Conservation (phyloP, 495 filamentous ascomycete species). For the Ascodesmis nigricans region DNA sequence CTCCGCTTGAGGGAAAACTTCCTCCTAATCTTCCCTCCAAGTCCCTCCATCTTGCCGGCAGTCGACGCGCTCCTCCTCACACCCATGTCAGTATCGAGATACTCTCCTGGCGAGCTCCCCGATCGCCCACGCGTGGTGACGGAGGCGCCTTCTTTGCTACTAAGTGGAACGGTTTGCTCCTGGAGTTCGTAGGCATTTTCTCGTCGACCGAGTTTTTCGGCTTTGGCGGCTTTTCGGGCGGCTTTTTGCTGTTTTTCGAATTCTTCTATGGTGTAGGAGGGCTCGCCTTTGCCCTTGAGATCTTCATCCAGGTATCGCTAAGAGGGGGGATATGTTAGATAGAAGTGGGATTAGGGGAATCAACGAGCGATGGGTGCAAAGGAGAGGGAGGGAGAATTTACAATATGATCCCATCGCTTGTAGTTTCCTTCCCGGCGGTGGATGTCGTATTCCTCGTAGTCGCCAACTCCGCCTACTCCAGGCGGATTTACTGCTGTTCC, state of each 20-base stretch:
- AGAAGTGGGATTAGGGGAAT: background rate
- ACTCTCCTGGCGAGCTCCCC: too few species aligned
- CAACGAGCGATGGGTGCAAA: background rate
- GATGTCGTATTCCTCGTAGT: constrained; percentile 71
- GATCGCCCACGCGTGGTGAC: too few species aligned
- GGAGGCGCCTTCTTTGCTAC: too few species aligned
- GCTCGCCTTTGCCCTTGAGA: constrained; percentile 62
- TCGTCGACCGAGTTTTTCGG: constrained; percentile 4
- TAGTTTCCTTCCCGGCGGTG: constrained; percentile 57
- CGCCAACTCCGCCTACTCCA: constrained; percentile 39
- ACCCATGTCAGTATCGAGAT: background rate
- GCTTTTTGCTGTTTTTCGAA: constrained; percentile 33
- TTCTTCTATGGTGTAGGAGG: constrained; percentile 44
- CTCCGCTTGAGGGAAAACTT: constrained; percentile 7
- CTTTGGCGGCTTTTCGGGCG: constrained; percentile 9
- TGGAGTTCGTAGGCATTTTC: constrained; percentile 12
- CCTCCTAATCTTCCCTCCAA: constrained; percentile 12
- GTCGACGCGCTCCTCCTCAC: constrained; percentile 10
- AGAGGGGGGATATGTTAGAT: constrained; percentile 3
- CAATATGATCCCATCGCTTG: constrained; percentile 42
- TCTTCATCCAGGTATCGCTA: constrained; percentile 50
- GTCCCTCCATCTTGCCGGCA: constrained; percentile 3
- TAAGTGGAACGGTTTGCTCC: too few species aligned
- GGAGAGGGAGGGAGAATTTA: constrained; percentile 25
- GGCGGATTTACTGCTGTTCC: constrained; percentile 59